Conservation (phyloP, 257 asterid genomes). For the Voacanga thouarsii region DNA sequence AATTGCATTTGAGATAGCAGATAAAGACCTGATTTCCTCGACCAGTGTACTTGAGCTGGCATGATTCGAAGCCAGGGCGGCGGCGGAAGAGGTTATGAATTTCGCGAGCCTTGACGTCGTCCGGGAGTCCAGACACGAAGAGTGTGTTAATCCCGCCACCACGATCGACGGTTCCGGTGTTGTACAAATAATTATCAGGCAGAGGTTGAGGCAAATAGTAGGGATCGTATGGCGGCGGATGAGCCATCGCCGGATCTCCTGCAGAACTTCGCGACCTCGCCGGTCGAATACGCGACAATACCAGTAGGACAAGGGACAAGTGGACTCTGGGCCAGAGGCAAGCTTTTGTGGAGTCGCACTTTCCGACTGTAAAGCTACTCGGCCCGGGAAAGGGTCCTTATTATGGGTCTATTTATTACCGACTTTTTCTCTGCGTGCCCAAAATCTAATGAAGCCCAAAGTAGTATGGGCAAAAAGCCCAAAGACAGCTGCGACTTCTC, state of each 20-base stretch:
- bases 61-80: slow-evolving; percentile 79
- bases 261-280: neutral
- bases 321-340: too few species aligned
- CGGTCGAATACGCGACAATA: neutral
- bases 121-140: slow-evolving; percentile 93
- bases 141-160: slow-evolving; percentile 67
- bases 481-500: too few species aligned
- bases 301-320: neutral
- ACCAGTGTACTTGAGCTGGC: slow-evolving; percentile 97
- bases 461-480: too few species aligned
- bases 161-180: slow-evolving; percentile 27
- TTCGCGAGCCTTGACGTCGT: slow-evolving; percentile 97
- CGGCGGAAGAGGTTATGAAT: slow-evolving; percentile 97
- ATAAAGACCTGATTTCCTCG: slow-evolving; percentile 78
- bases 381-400: too few species aligned
- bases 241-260: slow-evolving; percentile 38
- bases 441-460: too few species aligned
- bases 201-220: slow-evolving; percentile 52
- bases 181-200: slow-evolving; percentile 34
- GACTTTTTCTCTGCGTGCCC: too few species aligned
- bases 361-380: too few species aligned
- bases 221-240: slow-evolving; percentile 64
- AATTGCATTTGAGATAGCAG: neutral
- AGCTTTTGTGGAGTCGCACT: too few species aligned
- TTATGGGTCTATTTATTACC: too few species aligned